Conservation (phyloP, 495 filamentous ascomycete species). For the Talaromyces ruber region DNA sequence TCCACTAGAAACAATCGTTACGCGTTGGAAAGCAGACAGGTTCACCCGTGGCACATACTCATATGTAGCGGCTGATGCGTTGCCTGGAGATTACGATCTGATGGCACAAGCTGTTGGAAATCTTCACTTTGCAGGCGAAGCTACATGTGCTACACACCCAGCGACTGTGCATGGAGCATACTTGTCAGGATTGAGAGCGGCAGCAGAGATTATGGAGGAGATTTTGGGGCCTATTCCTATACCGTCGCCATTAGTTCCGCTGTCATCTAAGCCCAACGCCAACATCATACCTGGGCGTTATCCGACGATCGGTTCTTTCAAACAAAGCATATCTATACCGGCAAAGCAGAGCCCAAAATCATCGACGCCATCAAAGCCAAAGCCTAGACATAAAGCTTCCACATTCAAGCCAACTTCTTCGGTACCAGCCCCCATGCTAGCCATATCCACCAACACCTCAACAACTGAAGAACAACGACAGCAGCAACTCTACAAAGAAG, state of each 20-base stretch:
- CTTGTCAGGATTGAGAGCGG: conserved; percentile 82
- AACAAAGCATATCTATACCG: background rate
- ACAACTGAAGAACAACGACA: background rate
- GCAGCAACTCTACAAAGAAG: conserved; percentile 57
- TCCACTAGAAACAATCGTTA: conserved; percentile 82
- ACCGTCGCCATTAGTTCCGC: conserved; percentile 67
- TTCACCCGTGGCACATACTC: conserved; percentile 93
- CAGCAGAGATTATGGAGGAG: conserved; percentile 70
- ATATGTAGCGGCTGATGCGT: conserved; percentile 72
- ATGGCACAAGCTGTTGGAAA: conserved; percentile 85
- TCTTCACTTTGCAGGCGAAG: conserved; percentile 93
- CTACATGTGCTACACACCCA: conserved; percentile 89
- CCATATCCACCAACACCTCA: conserved; percentile 26
- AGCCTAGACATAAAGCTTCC: conserved; percentile 1
- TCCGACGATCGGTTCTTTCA: background rate
- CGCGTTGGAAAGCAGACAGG: conserved; percentile 83
- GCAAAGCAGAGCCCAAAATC: background rate
- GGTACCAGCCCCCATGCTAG: conserved; percentile 33
- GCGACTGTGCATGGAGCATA: conserved; percentile 97
- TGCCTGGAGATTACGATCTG: conserved; percentile 80
- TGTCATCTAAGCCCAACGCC: conserved; percentile 29
- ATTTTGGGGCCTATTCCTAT: conserved; percentile 75
- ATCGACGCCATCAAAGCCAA: background rate
- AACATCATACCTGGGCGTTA: conserved; percentile 13
- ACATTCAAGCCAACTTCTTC: conserved; percentile 10